Conservation (phyloP, 2,329 filamentous ascomycete species). For the Mycosphaerella sp. region DNA sequence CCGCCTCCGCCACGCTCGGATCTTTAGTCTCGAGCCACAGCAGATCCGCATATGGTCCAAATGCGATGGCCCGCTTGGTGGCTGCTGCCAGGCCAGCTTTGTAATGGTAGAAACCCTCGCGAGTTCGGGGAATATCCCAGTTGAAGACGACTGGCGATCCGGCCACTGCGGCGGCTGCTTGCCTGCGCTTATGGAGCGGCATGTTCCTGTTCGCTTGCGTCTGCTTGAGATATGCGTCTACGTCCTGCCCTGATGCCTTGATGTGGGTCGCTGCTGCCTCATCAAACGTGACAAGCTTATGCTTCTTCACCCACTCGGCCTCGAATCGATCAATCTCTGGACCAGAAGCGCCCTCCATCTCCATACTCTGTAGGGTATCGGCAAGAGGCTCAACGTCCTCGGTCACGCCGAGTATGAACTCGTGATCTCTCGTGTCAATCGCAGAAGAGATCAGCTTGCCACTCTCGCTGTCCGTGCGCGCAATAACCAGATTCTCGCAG, state of each 20-base stretch:
- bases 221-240: slow-evolving; percentile 26
- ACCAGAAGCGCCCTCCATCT: slow-evolving; percentile 67
- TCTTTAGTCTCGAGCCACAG: slow-evolving; percentile 96
- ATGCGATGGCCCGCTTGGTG: slow-evolving; percentile 87
- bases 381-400: slow-evolving; percentile 75
- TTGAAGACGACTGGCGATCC: slow-evolving; percentile 69
- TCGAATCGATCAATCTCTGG: slow-evolving; percentile 82
- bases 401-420: slow-evolving; percentile 86
- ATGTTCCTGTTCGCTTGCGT: slow-evolving; percentile 59
- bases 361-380: slow-evolving; percentile 86
- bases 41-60: slow-evolving; percentile 87
- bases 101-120: slow-evolving; percentile 93
- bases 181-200: slow-evolving; percentile 70
- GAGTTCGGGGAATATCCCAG: slow-evolving; percentile 87
- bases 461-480: slow-evolving; percentile 90
- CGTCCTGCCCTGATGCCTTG: slow-evolving; percentile 30
- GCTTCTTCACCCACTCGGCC: slow-evolving; percentile 77
- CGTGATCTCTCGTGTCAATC: slow-evolving; percentile 90
- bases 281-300: slow-evolving; percentile 83
- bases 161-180: slow-evolving; percentile 62
- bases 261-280: slow-evolving; percentile 54
- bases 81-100: slow-evolving; percentile 75
- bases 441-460: slow-evolving; percentile 84
- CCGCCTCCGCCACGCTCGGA: slow-evolving; percentile 72
- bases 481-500: slow-evolving; percentile 87